A percentile compares a stretch with the other conserved stretches of the same genome.
These are phyloP conservation scores for Neonectria neomacrospora DNA, from an alignment of 2,329 filamentous ascomycete species.

Conservation along the genomic window DNA sequence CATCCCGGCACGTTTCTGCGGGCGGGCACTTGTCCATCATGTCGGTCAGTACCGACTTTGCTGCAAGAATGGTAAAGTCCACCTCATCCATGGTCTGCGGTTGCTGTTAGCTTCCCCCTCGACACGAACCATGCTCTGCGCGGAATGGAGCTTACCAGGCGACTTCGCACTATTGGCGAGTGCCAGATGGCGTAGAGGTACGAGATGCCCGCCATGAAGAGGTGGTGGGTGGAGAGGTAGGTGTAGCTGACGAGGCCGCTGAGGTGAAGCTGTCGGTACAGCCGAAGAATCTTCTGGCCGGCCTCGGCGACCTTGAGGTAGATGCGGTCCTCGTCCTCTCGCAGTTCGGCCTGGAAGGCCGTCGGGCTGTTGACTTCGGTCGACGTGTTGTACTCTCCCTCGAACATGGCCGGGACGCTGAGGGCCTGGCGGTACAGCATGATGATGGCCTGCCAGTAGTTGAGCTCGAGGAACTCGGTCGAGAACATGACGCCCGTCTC, in stretches of 20 bases:
- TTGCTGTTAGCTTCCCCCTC: constrained; percentile 23
- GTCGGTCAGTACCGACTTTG: constrained; percentile 91
- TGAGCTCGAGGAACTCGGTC: constrained; percentile 89
- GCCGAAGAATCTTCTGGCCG: constrained; percentile 88
- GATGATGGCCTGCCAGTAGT: constrained; percentile 97
- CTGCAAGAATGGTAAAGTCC: constrained; percentile 94
- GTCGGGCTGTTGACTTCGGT: constrained; percentile 72
- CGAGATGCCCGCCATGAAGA: constrained; percentile 97
- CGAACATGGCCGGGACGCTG: constrained; percentile 85
- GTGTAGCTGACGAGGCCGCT: constrained; percentile 94
- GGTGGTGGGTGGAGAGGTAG: constrained; percentile 92
- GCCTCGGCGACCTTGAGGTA: constrained; percentile 96
- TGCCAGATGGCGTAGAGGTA: constrained; percentile 99
- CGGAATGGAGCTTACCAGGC: constrained; percentile 72
- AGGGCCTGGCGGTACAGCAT: constrained; percentile 94
- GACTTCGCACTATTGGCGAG: constrained; percentile 85
- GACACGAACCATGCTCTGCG: background rate
- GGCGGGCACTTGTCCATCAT: constrained; percentile 95
- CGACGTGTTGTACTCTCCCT: constrained; percentile 77
- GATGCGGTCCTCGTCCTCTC: constrained; percentile 88
- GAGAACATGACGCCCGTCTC: constrained; percentile 91
- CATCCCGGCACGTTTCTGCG: constrained; percentile 92
- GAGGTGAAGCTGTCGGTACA: constrained; percentile 90
- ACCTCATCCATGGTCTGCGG: constrained; percentile 87
- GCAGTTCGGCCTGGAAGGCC: constrained; percentile 71